Evolutionary conservation across 768 basidiomycete genomes (phyloP), one percentile per base, ranked within the genome.

Genomic region (Chalciporus sphaerocephalus): DNA sequence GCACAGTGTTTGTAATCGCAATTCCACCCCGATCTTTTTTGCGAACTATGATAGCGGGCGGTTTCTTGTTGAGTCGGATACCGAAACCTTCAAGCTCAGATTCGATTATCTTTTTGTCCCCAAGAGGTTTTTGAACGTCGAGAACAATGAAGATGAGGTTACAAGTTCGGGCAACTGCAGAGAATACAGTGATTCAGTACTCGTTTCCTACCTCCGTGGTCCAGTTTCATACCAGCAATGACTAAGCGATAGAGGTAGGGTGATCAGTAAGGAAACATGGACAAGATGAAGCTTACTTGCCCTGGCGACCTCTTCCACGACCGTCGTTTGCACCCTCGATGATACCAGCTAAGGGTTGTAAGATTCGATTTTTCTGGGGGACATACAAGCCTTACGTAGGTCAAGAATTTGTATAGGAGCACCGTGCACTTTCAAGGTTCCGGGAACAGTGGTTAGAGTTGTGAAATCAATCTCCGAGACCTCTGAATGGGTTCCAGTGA

Each of bases 121-220:
- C 89, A 15, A 98, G 80, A n/a, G 96, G 96, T 70, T 98, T 99
- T 27, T 96, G 79, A 21, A 99, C 96, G 59, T 99, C 96, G 39
- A 99, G 80, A 22, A 98, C 89, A 65, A 99, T 98, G 69, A 98
- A 98, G 50, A 99, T 97, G 27, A 98, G 83, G 66, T 97, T 92
- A 66, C 96, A 98, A 32, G 96, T 98, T 48, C 96, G 83, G 7
- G 96, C 95, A 54, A 99, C 96, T 91, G 69, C 22, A 35, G 21
- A 25, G 38, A 44, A 42, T 16, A 36, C 9, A 48, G 35, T 28
- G 21, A 9, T 16, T 38, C 18, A 18, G n/a, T n/a, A n/a, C n/a
- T n/a, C n/a, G 20, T 18, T 33, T 24, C n/a, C 35, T 54, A 52
- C 55, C 25, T 22, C 3, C 43, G 46, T 42, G 23, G 33, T 23